Evolutionary conservation across 192 early-diverging fungal species (phyloP).

Genomic region (Podochytrium sp.): DNA sequence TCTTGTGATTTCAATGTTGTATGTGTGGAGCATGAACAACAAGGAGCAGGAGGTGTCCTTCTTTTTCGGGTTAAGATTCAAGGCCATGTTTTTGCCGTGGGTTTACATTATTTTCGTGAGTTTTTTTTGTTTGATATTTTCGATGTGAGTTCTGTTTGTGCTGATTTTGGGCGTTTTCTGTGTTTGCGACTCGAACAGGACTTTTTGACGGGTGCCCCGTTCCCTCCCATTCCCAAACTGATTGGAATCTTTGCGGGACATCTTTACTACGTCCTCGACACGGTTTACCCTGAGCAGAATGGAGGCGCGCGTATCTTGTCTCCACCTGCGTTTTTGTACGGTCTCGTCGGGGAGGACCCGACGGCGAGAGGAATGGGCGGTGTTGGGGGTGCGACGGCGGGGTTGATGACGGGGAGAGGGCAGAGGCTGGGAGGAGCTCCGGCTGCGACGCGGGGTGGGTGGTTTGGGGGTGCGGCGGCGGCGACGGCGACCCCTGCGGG

Average conservation of each 20-base stretch:
- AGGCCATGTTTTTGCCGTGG: conserved; percentile 79
- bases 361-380: conserved; percentile 15
- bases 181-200: conserved; percentile 42
- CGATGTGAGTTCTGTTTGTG: no score
- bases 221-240: conserved; percentile 55
- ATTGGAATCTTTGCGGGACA: conserved; percentile 73
- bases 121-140: background rate
- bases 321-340: conserved; percentile 60
- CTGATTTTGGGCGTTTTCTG: background rate
- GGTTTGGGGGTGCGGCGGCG: background rate
- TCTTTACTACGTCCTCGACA: conserved; percentile 74
- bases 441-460: conserved; percentile 1
- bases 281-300: conserved; percentile 67
- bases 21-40: conserved; percentile 76
- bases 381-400: conserved; percentile 7
- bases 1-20: conserved; percentile 67
- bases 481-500: background rate
- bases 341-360: conserved; percentile 30
- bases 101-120: conserved; percentile 58
- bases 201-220: conserved; percentile 45
- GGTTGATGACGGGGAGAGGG: background rate
- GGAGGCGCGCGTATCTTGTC: conserved; percentile 62
- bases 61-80: conserved; percentile 75
- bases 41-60: conserved; percentile 63
- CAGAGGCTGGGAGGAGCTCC: conserved; percentile 5